Percentiles rank a stretch among this genome's conserved stretches.
Conservation (phyloP, 441 rosid species). For the Corymbia citriodora region DNA sequence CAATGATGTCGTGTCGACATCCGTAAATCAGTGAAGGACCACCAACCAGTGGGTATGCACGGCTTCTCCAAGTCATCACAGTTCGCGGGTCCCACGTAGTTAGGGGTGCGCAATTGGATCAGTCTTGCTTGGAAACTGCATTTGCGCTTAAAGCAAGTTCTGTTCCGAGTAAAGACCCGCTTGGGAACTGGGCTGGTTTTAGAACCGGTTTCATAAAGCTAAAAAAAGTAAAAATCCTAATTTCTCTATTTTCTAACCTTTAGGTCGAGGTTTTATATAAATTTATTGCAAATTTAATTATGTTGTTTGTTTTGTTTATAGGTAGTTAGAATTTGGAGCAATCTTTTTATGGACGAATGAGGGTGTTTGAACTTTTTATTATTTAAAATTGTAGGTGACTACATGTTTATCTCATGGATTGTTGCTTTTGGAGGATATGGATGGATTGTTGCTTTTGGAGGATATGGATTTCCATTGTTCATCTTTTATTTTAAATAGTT, state of each 20-base stretch:
- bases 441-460: neutral
- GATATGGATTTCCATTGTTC: neutral
- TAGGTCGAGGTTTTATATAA: neutral
- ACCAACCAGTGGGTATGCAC: neutral
- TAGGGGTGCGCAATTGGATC: neutral
- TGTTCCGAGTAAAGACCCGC: neutral
- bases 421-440: neutral
- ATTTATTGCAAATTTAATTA: too few relatives aligned
- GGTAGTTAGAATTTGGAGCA: too few relatives aligned
- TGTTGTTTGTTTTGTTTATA: neutral
- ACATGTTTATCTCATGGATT: too few relatives aligned
- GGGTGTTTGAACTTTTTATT: too few relatives aligned
- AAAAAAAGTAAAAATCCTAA: neutral
- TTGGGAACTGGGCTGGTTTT: neutral
- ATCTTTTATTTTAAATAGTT: neutral
- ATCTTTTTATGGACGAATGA: too few relatives aligned
- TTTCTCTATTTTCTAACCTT: neutral
- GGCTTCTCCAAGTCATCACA: neutral
- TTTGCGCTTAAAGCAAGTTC: neutral
- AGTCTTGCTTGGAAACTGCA: too few relatives aligned
- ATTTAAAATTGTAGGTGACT: too few relatives aligned
- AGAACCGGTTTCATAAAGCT: neutral
- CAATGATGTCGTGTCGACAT: neutral
- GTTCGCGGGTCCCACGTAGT: neutral
- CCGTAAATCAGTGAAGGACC: neutral